These are phyloP conservation scores for Cordyceps javanica DNA, from an alignment of 2,329 filamentous ascomycete species.

Conservation along the genomic window DNA sequence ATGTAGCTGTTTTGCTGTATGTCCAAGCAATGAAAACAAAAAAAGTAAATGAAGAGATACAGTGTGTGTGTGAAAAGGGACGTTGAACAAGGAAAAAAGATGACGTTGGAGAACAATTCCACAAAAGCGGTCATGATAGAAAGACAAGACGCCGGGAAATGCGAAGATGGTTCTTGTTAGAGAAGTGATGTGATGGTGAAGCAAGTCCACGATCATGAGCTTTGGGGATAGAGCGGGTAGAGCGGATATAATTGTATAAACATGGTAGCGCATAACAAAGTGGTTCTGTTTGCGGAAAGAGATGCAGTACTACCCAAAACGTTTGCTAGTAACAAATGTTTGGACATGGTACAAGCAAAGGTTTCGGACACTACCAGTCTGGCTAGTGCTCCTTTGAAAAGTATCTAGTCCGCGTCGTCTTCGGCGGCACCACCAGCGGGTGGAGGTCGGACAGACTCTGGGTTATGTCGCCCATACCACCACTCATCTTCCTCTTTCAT, in stretches of 20 bases:
- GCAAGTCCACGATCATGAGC: not conserved
- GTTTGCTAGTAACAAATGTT: conserved; percentile 7
- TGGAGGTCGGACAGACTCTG: conserved; percentile 50
- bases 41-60: not conserved
- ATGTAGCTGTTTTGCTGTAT: not conserved
- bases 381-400: conserved; percentile 3
- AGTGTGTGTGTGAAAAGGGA: not conserved
- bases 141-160: conserved; percentile 4
- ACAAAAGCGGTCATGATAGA: not conserved
- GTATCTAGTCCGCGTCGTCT: conserved; percentile 38
- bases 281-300: not conserved
- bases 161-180: not conserved
- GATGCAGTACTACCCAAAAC: not conserved
- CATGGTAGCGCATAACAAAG: not conserved
- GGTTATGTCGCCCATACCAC: conserved; percentile 49
- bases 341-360: not conserved
- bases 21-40: conserved; percentile 2
- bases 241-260: not conserved
- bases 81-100: not conserved
- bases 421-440: conserved; percentile 45
- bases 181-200: not conserved
- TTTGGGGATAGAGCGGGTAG: not conserved
- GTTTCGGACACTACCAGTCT: not conserved
- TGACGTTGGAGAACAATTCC: not conserved
- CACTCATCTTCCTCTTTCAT: conserved; percentile 55